Percentiles rank a stretch among this genome's conserved stretches.
Conservation (phyloP, 306 rosid genomes). For the Vachellia pachyceras region DNA sequence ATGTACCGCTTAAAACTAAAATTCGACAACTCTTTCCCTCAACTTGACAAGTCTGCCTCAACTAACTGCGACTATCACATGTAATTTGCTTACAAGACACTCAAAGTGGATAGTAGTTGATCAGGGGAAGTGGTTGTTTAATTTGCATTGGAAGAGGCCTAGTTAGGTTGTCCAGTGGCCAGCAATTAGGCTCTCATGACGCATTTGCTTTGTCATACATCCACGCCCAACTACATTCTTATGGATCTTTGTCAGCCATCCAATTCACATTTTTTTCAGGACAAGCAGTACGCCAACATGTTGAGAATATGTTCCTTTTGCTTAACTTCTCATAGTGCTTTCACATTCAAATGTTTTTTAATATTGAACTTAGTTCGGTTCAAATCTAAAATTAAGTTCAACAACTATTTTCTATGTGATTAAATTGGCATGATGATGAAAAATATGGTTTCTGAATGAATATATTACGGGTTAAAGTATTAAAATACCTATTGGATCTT, state of each 20-base stretch:
- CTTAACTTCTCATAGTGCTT: too few species aligned
- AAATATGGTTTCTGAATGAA: background rate
- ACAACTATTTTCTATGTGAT: background rate
- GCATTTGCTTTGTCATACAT: conserved; percentile 16
- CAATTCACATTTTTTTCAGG: background rate
- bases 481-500: too few species aligned
- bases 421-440: background rate
- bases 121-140: conserved; percentile 57
- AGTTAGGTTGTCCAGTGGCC: conserved; percentile 55
- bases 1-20: too few species aligned
- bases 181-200: conserved; percentile 23
- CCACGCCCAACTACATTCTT: background rate
- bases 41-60: conserved; percentile 38
- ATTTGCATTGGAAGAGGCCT: conserved; percentile 44
- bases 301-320: background rate
- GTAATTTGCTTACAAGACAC: conserved; percentile 71
- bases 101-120: conserved; percentile 41
- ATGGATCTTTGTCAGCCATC: conserved; percentile 1
- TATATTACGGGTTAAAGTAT: background rate
- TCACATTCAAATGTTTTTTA: too few species aligned
- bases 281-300: background rate
- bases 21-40: background rate
- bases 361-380: background rate
- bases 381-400: background rate
- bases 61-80: conserved; percentile 36